These are phyloP conservation scores for Lobulomyces angularis DNA, from an alignment of 192 early-diverging fungal genomes.

Conservation along the genomic window DNA sequence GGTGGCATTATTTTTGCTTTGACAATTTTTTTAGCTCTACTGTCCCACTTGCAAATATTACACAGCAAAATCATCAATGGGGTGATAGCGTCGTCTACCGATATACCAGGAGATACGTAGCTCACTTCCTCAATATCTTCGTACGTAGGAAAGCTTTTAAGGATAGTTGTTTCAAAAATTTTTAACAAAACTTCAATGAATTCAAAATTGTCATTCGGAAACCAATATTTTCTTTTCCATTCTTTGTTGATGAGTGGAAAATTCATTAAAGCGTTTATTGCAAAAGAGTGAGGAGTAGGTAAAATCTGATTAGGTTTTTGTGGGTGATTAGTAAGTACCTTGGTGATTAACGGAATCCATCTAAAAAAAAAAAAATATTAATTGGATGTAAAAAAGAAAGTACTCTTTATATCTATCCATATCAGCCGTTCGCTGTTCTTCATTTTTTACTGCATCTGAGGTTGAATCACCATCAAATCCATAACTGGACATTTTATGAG, in stretches of 20 bases:
- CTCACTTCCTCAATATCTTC: neutral
- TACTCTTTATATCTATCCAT: no score
- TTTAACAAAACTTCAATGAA: slow-evolving; percentile 12
- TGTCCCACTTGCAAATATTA: no score
- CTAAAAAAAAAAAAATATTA: no score
- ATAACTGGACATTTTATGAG: no score
- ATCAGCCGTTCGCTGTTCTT: no score
- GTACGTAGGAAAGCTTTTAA: neutral
- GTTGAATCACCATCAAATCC: no score
- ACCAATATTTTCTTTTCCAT: slow-evolving; percentile 13
- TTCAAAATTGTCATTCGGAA: slow-evolving; percentile 12
- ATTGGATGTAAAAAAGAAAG: no score
- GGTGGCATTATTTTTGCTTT: slow-evolving; percentile 42
- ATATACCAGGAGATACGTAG: neutral
- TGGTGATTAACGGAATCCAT: no score
- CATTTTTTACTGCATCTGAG: no score
- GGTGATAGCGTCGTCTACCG: slow-evolving; percentile 13
- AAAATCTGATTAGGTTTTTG: slow-evolving; percentile 42
- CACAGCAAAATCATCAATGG: slow-evolving; percentile 44
- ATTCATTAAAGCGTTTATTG: slow-evolving; percentile 61
- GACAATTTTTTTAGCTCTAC: slow-evolving; percentile 22
- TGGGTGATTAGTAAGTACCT: no score
- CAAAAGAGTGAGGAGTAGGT: slow-evolving; percentile 61
- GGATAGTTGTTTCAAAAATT: slow-evolving; percentile 14
- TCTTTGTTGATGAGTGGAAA: slow-evolving; percentile 18